Evolutionary conservation across 2,329 filamentous ascomycete species (phyloP).

Genomic region (Lasiodiplodia sp.): DNA sequence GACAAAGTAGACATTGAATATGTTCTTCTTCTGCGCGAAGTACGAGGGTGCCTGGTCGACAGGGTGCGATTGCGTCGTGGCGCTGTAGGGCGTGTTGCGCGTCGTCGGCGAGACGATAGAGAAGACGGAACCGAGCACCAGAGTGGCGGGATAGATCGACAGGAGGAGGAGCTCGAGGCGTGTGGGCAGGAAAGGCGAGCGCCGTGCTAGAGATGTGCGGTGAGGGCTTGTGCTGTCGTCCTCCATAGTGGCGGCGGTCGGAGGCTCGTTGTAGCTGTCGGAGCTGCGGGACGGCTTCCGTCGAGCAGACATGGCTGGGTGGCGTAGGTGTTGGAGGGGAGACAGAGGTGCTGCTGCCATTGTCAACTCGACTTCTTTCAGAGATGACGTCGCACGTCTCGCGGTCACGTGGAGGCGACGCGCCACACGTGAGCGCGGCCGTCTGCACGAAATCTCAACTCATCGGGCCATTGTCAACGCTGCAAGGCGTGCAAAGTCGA

Average conservation of each 20-base stretch:
- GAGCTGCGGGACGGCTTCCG: slow-evolving; percentile 25
- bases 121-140: slow-evolving; percentile 84
- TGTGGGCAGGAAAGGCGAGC: slow-evolving; percentile 72
- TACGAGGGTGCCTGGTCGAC: slow-evolving; percentile 73
- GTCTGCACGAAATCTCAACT: neutral
- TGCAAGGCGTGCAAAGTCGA: slow-evolving; percentile 2
- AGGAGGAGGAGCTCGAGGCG: slow-evolving; percentile 71
- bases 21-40: slow-evolving; percentile 91
- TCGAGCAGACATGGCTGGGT: slow-evolving; percentile 9
- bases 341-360: neutral
- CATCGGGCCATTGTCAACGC: slow-evolving; percentile 1
- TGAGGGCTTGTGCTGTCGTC: slow-evolving; percentile 26
- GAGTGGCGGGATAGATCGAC: slow-evolving; percentile 75
- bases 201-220: slow-evolving; percentile 38
- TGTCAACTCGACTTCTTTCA: neutral
- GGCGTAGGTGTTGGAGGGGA: neutral
- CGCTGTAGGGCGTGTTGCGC: slow-evolving; percentile 66
- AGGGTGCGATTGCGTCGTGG: slow-evolving; percentile 68
- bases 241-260: slow-evolving; percentile 10
- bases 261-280: slow-evolving; percentile 26
- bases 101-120: slow-evolving; percentile 78
- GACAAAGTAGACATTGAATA: slow-evolving; percentile 93
- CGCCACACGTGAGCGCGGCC: neutral
- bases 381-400: slow-evolving; percentile 23
- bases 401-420: slow-evolving; percentile 1